phyloP scores from a whole-genome alignment of 2,329 filamentous ascomycete species.

The Cytospora chrysosperma region DNA sequence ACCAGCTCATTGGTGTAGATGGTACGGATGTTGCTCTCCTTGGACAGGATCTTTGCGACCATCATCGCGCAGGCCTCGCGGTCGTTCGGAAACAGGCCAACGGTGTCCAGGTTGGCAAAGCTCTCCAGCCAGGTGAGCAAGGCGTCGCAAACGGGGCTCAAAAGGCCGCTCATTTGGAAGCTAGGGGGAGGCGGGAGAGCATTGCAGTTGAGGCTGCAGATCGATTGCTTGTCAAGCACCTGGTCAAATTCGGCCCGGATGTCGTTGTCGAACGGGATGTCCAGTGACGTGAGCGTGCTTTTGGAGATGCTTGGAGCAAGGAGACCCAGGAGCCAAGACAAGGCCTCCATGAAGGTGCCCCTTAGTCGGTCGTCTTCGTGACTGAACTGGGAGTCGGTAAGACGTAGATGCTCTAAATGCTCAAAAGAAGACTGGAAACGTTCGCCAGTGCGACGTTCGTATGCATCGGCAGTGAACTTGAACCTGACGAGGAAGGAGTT shows the following conservation, averaged over 20 bases:
- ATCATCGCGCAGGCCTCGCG: not conserved
- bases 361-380: too few species aligned
- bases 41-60: not conserved
- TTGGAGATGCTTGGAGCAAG: constrained; percentile 14
- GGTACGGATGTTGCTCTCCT: constrained; percentile 6
- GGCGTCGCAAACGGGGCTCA: not conserved
- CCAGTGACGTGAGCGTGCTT: constrained; percentile 12
- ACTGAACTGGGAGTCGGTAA: not conserved
- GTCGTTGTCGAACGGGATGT: not conserved
- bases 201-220: constrained; percentile 7
- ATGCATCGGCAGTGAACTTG: not conserved
- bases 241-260: not conserved
- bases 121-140: constrained; percentile 7
- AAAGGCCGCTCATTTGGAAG: not conserved
- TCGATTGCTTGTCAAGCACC: constrained; percentile 7
- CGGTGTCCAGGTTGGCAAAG: constrained; percentile 16
- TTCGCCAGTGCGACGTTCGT: not conserved
- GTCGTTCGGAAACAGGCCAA: constrained; percentile 9
- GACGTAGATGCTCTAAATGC: constrained; percentile 14
- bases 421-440: not conserved
- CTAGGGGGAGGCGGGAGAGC: not conserved
- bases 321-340: not conserved
- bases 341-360: not conserved
- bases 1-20: constrained; percentile 20
- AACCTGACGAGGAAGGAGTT: not conserved